phyloP scores from a whole-genome alignment of 179 eudicot species.

The Silene vulgaris region DNA sequence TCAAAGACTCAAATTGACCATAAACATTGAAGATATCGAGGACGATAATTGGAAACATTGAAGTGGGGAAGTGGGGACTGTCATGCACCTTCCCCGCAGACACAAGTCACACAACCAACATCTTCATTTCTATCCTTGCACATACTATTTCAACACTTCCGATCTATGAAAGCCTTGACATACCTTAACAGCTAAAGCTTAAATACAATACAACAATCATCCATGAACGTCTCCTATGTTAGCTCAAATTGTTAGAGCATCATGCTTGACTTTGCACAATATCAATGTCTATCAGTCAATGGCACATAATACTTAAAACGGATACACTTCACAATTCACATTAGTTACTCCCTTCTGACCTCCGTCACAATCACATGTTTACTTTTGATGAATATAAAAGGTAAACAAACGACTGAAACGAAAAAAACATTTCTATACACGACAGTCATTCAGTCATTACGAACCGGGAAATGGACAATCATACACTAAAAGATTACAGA shows the following conservation, averaged over 20 bases:
- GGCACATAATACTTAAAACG: not conserved
- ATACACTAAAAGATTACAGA: too few relatives aligned
- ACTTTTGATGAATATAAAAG: too few relatives aligned
- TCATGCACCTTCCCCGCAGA: not conserved
- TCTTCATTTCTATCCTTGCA: constrained; percentile 4
- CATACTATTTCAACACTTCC: not conserved
- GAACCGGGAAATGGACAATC: too few relatives aligned
- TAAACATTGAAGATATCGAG: too few relatives aligned
- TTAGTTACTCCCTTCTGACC: too few relatives aligned
- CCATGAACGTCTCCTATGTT: not conserved
- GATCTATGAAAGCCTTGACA: not conserved
- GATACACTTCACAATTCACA: too few relatives aligned
- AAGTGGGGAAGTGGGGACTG: not conserved
- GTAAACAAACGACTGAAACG: too few relatives aligned
- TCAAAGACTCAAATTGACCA: too few relatives aligned
- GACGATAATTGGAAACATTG: too few relatives aligned
- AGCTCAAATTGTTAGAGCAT: not conserved
- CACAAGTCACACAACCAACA: not conserved
- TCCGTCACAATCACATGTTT: too few relatives aligned
- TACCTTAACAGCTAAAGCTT: not conserved
- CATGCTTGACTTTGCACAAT: not conserved
- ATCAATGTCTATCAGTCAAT: not conserved
- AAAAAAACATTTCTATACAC: too few relatives aligned
- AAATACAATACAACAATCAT: not conserved
- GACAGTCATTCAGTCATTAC: too few relatives aligned